Conservation (phyloP, 305 asterid genomes). For the Solanum chacoense region DNA sequence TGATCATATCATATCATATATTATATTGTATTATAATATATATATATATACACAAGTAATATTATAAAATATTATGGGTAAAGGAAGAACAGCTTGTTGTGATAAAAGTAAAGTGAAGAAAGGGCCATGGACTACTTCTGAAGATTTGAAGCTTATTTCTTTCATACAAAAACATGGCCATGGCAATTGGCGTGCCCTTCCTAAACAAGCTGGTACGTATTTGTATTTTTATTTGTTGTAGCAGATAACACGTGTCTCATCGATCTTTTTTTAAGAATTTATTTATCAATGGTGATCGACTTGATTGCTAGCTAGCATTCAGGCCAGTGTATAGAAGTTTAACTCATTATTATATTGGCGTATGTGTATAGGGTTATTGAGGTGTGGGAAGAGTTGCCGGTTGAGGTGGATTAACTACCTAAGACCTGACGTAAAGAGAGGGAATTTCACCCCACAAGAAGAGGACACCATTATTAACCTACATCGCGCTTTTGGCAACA, state of each 20-base stretch:
- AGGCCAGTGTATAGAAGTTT: background rate
- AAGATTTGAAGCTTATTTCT: slow-evolving; percentile 33
- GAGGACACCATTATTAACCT: slow-evolving; percentile 49
- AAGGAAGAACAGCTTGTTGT: slow-evolving; percentile 58
- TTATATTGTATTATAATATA: no score
- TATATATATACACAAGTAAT: background rate
- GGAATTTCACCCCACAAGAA: slow-evolving; percentile 49
- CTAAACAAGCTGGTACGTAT: slow-evolving; percentile 43
- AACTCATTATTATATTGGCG: background rate
- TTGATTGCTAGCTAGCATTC: background rate
- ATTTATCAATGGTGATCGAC: background rate
- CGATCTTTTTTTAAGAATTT: background rate
- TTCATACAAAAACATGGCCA: slow-evolving; percentile 43
- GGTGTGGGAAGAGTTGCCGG: slow-evolving; percentile 73
- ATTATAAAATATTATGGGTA: slow-evolving; percentile 11
- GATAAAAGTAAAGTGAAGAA: slow-evolving; percentile 53
- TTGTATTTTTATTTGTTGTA: background rate
- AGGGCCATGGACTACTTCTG: slow-evolving; percentile 60
- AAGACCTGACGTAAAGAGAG: slow-evolving; percentile 59
- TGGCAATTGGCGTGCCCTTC: slow-evolving; percentile 58
- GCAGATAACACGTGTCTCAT: background rate
- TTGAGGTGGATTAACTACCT: slow-evolving; percentile 34
- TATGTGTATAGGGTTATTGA: slow-evolving; percentile 21
- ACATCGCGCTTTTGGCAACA: slow-evolving; percentile 56
- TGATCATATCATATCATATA: background rate